phyloP scores from a whole-genome alignment of 2,329 filamentous ascomycete genomes.

The Nothophoma quercina region DNA sequence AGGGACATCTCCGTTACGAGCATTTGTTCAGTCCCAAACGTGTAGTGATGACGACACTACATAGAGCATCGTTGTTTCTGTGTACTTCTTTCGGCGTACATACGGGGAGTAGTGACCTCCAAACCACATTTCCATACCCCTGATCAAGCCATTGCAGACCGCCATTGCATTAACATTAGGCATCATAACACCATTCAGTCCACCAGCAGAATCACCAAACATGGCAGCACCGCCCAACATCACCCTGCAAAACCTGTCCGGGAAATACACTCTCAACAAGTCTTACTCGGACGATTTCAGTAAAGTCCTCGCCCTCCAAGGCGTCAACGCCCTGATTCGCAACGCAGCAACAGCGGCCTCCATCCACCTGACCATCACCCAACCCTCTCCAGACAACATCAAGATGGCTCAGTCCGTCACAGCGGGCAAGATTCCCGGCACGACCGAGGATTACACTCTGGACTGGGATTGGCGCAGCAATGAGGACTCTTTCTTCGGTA shows the following conservation, averaged over 20 bases:
- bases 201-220: background rate
- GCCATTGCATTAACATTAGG: no score
- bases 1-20: no score
- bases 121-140: no score
- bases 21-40: no score
- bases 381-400: conserved; percentile 18
- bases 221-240: conserved; percentile 20
- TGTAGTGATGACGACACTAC: no score
- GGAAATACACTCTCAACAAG: conserved; percentile 23
- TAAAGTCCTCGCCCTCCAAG: conserved; percentile 22
- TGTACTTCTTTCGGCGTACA: no score
- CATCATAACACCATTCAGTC: no score
- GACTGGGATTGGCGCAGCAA: conserved; percentile 24
- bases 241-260: conserved; percentile 18
- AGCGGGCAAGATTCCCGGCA: conserved; percentile 21
- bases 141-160: no score
- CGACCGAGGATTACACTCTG: conserved; percentile 19
- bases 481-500: conserved; percentile 23
- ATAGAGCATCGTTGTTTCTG: no score
- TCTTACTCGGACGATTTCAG: conserved; percentile 24
- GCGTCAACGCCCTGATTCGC: conserved; percentile 18
- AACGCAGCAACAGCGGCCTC: conserved; percentile 21
- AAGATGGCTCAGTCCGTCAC: conserved; percentile 21
- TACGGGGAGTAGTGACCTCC: no score
- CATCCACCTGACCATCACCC: conserved; percentile 24